A percentile compares a stretch with the other conserved stretches of the same genome.
These are phyloP conservation scores for Colletotrichum sansevieriae DNA, from an alignment of 2,329 filamentous ascomycete genomes.

Conservation along the genomic window DNA sequence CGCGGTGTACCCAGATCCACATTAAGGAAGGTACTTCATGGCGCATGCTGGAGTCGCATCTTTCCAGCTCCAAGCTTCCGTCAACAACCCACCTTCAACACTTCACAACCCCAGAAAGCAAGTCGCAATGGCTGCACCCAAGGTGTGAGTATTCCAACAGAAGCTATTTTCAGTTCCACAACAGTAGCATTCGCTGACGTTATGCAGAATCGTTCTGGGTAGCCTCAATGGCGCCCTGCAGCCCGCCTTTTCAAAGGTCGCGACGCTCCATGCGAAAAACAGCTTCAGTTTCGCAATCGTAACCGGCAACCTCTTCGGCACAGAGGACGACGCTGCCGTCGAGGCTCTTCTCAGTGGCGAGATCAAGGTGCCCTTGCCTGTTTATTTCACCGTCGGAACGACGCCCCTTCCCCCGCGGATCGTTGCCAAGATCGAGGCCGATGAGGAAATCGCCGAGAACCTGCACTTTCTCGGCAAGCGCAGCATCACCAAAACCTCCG, in stretches of 20 bases:
- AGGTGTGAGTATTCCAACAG: conserved; percentile 56
- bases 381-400: conserved; percentile 89
- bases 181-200: conserved; percentile 30
- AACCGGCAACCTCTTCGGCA: conserved; percentile 84
- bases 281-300: conserved; percentile 88
- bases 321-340: conserved; percentile 69
- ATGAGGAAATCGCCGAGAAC: conserved; percentile 87
- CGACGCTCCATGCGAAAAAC: conserved; percentile 86
- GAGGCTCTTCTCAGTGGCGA: conserved; percentile 77
- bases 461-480: conserved; percentile 91
- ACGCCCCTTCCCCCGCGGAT: conserved; percentile 78
- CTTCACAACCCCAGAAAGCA: conserved; percentile 1
- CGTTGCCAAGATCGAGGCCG: conserved; percentile 78
- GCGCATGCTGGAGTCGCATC: conserved; percentile 37
- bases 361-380: conserved; percentile 82
- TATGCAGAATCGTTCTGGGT: conserved; percentile 80
- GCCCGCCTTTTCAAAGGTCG: conserved; percentile 82
- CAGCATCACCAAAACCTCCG: conserved; percentile 87
- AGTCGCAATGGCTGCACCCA: conserved; percentile 59
- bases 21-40: conserved; percentile 22
- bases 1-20: conserved; percentile 20
- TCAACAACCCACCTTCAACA: conserved; percentile 12
- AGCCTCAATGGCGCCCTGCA: conserved; percentile 84
- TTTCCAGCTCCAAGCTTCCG: conserved; percentile 26
- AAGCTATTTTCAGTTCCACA: not conserved